These are phyloP conservation scores for Cucurbita argyrosperma DNA, from an alignment of 306 rosid genomes.

Conservation along the genomic window DNA sequence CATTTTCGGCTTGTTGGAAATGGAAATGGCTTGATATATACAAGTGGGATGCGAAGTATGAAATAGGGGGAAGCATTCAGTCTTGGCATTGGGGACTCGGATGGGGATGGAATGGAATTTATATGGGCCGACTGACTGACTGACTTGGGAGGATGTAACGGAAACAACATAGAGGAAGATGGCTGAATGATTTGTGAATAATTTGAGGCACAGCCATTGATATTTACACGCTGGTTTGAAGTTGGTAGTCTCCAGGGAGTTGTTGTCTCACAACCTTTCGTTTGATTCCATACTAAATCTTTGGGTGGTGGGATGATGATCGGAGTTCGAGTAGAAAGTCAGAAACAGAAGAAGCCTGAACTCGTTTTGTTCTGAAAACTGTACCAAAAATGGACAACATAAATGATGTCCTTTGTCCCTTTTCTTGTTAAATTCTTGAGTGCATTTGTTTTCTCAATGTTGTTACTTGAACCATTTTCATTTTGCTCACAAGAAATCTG, in stretches of 20 bases:
- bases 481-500: conserved; percentile 20
- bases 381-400: background rate
- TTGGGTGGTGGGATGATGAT: conserved; percentile 3
- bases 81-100: background rate
- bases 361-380: background rate
- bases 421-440: background rate
- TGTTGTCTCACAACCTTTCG: background rate
- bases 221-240: background rate
- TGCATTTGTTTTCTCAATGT: conserved; percentile 16
- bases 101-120: background rate
- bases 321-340: background rate
- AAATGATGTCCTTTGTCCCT: conserved; percentile 5
- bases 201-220: background rate
- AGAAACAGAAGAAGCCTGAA: conserved; percentile 3
- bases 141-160: background rate
- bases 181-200: conserved; percentile 6
- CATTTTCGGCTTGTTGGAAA: conserved; percentile 5
- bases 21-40: background rate
- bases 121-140: background rate
- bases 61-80: background rate
- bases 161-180: background rate
- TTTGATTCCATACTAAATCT: background rate
- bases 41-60: background rate
- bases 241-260: background rate
- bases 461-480: conserved; percentile 7